Conservation (phyloP, 257 asterid genomes). For the Scutellaria minor region DNA sequence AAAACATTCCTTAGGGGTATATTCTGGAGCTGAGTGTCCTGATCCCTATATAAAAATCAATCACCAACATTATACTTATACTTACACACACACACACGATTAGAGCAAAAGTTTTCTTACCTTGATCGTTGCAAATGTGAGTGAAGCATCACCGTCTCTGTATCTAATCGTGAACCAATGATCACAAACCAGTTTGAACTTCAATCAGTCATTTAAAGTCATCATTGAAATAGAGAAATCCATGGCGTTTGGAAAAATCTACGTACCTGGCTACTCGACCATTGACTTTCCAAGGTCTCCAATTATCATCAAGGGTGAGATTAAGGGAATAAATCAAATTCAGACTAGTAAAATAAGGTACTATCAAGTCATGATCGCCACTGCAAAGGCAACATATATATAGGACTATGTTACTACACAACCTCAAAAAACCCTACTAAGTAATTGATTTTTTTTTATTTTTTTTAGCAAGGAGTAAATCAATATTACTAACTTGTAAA, state of each 20-base stretch:
- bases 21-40: no score
- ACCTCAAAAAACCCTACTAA: no score
- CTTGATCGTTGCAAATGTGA: slow-evolving; percentile 63
- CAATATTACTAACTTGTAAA: slow-evolving; percentile 39
- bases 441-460: no score
- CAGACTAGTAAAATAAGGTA: slow-evolving; percentile 33
- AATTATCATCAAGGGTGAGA: slow-evolving; percentile 35
- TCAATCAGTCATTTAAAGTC: not conserved
- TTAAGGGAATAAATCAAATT: slow-evolving; percentile 39
- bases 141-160: slow-evolving; percentile 24
- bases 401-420: no score
- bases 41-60: no score
- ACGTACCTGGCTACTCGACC: slow-evolving; percentile 50
- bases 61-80: no score
- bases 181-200: not conserved
- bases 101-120: not conserved
- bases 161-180: slow-evolving; percentile 50
- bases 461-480: no score
- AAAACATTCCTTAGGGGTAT: no score
- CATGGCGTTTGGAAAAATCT: no score
- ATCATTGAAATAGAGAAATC: not conserved
- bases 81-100: no score
- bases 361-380: slow-evolving; percentile 40
- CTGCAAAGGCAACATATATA: not conserved
- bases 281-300: slow-evolving; percentile 47